phyloP scores from a whole-genome alignment of 768 basidiomycete genomes.

The Boletus reticuloceps region DNA sequence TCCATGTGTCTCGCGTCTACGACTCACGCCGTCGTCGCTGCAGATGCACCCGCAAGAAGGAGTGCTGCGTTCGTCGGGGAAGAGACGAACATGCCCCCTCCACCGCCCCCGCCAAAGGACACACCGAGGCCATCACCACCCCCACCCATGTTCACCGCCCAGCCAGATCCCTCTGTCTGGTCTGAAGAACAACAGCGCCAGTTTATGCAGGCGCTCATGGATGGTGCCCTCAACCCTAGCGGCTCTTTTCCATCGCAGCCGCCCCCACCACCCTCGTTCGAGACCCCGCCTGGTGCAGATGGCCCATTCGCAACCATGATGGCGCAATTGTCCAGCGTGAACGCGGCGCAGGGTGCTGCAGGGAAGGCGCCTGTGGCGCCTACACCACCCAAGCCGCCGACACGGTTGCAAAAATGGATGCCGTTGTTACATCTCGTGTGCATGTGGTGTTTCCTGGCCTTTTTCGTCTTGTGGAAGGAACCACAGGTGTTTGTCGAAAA shows the following conservation, averaged over 20 bases:
- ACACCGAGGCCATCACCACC: conserved; percentile 26
- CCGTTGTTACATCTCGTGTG: conserved; percentile 64
- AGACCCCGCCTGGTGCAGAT: conserved; percentile 22
- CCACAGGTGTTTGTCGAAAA: conserved; percentile 47
- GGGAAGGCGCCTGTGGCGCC: conserved; percentile 30
- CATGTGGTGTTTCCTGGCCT: conserved; percentile 63
- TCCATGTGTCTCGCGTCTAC: too few species aligned
- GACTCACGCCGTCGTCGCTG: background rate
- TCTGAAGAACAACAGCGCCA: conserved; percentile 66
- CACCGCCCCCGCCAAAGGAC: conserved; percentile 19
- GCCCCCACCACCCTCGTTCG: background rate
- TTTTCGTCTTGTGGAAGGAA: conserved; percentile 67
- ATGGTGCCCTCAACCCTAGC: conserved; percentile 30
- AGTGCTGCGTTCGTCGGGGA: conserved; percentile 38
- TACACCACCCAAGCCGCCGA: conserved; percentile 33
- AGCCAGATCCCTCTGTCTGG: conserved; percentile 58
- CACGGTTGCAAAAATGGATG: conserved; percentile 56
- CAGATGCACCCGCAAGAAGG: conserved; percentile 14
- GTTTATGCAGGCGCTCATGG: conserved; percentile 65
- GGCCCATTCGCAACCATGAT: conserved; percentile 51
- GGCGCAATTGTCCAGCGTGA: conserved; percentile 25
- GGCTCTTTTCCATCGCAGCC: conserved; percentile 16
- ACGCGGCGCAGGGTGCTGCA: conserved; percentile 17
- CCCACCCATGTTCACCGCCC: conserved; percentile 14
- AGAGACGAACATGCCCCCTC: conserved; percentile 31